Evolutionary conservation across 1,139 yeast genomes (phyloP).

Genomic region (Nakaseomyces bracarensis): DNA sequence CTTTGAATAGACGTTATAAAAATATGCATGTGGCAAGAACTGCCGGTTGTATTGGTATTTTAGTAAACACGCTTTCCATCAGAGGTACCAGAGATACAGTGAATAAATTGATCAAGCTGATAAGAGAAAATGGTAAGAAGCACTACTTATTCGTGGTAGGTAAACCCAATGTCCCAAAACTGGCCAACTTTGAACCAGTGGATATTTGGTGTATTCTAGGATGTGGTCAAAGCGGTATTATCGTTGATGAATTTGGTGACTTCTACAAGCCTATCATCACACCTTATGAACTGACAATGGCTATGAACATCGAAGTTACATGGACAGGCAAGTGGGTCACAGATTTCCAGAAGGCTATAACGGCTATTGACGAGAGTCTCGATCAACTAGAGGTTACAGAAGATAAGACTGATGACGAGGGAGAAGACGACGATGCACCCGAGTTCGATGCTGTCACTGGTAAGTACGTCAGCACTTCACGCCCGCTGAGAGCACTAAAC

Average conservation of each 20-base stretch:
- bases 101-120: constrained; percentile 49
- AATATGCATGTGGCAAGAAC: constrained; percentile 83
- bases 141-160: constrained; percentile 94
- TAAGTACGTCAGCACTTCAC: constrained; percentile 51
- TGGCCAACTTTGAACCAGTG: constrained; percentile 86
- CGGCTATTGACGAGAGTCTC: constrained; percentile 25
- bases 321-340: constrained; percentile 96
- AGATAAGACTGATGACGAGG: constrained; percentile 19
- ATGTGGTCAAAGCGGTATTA: constrained; percentile 89
- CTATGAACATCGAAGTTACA: constrained; percentile 60
- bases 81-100: constrained; percentile 59
- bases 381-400: constrained; percentile 28
- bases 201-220: constrained; percentile 94
- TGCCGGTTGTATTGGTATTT: constrained; percentile 84
- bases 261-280: constrained; percentile 88
- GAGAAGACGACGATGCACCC: constrained; percentile 60
- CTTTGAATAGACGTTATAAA: constrained; percentile 73
- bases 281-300: constrained; percentile 81
- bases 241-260: constrained; percentile 67
- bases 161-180: constrained; percentile 94
- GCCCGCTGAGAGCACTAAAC: constrained; percentile 62
- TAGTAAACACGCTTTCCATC: constrained; percentile 81
- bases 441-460: constrained; percentile 89
- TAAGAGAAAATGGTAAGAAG: constrained; percentile 74
- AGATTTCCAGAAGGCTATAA: constrained; percentile 48